phyloP scores from a whole-genome alignment of 768 basidiomycete species.

The Kwoniella europaea region DNA sequence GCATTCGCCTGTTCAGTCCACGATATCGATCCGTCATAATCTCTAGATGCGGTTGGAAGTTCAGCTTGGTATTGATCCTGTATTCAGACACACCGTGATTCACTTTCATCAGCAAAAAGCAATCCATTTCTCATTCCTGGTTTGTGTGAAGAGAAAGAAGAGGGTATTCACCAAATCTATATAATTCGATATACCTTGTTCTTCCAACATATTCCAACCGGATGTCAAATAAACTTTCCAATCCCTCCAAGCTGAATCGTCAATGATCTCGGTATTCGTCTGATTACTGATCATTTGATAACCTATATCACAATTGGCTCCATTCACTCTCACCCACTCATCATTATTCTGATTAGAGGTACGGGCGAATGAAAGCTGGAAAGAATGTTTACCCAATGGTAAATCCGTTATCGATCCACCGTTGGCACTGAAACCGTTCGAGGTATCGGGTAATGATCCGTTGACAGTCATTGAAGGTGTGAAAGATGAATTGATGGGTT shows the following conservation, averaged over 20 bases:
- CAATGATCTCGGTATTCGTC: conserved; percentile 37
- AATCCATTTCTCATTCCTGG: too few species aligned
- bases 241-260: conserved; percentile 50
- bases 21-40: conserved; percentile 38
- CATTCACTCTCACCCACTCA: conserved; percentile 30
- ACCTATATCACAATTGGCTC: conserved; percentile 27
- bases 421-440: not conserved
- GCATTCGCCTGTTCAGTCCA: conserved; percentile 43
- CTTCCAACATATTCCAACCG: conserved; percentile 53
- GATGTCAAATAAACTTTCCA: conserved; percentile 34
- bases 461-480: conserved; percentile 22
- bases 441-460: not conserved
- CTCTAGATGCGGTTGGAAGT: conserved; percentile 7
- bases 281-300: conserved; percentile 13
- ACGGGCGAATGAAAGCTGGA: conserved; percentile 23
- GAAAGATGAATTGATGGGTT: conserved; percentile 2
- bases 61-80: conserved; percentile 33
- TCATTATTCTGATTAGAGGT: not conserved
- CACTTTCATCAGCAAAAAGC: not conserved
- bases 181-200: conserved; percentile 38
- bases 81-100: not conserved
- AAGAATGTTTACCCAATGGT: conserved; percentile 29
- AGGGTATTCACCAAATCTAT: conserved; percentile 38
- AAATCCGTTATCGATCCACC: conserved; percentile 22
- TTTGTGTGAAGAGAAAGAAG: not conserved